Evolutionary conservation across 495 filamentous ascomycete species (phyloP).

Genomic region (Aspergillus avenaceus): DNA sequence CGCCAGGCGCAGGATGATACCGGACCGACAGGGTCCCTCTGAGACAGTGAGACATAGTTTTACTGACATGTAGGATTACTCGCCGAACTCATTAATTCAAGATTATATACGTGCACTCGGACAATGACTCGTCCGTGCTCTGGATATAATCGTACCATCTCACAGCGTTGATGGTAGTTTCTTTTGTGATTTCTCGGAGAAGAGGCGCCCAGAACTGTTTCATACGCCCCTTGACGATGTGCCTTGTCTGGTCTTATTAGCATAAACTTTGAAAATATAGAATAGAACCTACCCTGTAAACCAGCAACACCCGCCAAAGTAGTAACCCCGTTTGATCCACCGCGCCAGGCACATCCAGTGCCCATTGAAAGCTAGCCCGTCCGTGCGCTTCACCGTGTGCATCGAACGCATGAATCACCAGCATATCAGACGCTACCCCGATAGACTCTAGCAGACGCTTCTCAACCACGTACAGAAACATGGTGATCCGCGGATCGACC

Average conservation of each 20-base stretch:
- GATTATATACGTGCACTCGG: constrained; percentile 11
- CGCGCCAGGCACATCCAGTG: constrained; percentile 11
- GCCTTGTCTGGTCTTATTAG: constrained; percentile 2
- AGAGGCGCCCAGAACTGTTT: constrained; percentile 10
- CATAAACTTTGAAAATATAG: neutral
- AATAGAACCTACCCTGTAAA: constrained; percentile 5
- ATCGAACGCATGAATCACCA: constrained; percentile 10
- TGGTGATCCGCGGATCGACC: constrained; percentile 3
- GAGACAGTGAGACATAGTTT: neutral
- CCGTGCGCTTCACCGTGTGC: constrained; percentile 11
- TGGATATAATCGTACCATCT: constrained; percentile 5
- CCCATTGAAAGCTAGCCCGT: constrained; percentile 8
- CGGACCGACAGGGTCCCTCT: constrained; percentile 5
- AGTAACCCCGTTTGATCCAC: constrained; percentile 8
- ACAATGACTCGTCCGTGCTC: neutral
- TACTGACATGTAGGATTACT: neutral
- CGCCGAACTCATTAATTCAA: constrained; percentile 7
- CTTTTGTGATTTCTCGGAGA: neutral
- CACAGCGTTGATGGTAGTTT: constrained; percentile 3
- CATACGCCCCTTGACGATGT: constrained; percentile 9
- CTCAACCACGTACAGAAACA: constrained; percentile 12
- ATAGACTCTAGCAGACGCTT: constrained; percentile 17
- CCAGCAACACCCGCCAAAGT: constrained; percentile 1
- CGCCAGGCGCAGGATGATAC: constrained; percentile 7
- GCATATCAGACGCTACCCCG: constrained; percentile 8